A percentile compares a stretch with the other conserved stretches of the same genome.
phyloP scores from a whole-genome alignment of 164 flowering plant genomes.

The Tinospora cordifolia region DNA sequence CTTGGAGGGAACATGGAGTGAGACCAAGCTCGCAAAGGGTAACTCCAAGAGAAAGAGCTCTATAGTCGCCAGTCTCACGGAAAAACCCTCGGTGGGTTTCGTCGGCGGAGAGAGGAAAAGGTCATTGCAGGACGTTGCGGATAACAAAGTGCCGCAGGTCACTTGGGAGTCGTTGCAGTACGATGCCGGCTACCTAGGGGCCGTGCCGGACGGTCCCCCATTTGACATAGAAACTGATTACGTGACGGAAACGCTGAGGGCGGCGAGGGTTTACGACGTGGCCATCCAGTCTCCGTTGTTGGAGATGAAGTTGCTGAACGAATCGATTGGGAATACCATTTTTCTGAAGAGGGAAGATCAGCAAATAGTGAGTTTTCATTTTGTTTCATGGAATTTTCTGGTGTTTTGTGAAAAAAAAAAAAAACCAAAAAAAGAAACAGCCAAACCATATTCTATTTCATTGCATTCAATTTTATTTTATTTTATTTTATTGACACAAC shows the following conservation, averaged over 20 bases:
- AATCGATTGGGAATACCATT: constrained; percentile 47
- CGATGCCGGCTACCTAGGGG: constrained; percentile 62
- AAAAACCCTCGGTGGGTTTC: constrained; percentile 13
- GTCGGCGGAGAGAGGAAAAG: too few relatives aligned
- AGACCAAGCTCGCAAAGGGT: background rate
- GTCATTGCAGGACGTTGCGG: constrained; percentile 9
- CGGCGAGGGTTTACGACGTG: constrained; percentile 76
- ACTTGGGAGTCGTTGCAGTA: constrained; percentile 63
- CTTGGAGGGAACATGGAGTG: background rate
- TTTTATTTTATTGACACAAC: too few relatives aligned
- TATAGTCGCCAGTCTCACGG: background rate
- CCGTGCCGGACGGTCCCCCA: constrained; percentile 31
- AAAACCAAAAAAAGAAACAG: too few relatives aligned
- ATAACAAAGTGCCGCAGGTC: constrained; percentile 20
- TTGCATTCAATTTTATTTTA: too few relatives aligned
- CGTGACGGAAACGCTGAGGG: constrained; percentile 58
- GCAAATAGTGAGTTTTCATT: constrained; percentile 57
- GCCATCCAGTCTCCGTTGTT: constrained; percentile 74
- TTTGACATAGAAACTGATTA: constrained; percentile 36
- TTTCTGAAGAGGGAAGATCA: constrained; percentile 91
- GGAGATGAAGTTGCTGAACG: constrained; percentile 61
- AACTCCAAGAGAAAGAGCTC: background rate
- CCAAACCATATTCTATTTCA: too few relatives aligned
- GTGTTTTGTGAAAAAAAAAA: too few relatives aligned
- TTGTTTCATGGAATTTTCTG: too few relatives aligned